These are phyloP conservation scores for Fusarium verticillioides DNA, from an alignment of 2,329 filamentous ascomycete genomes.

Conservation along the genomic window DNA sequence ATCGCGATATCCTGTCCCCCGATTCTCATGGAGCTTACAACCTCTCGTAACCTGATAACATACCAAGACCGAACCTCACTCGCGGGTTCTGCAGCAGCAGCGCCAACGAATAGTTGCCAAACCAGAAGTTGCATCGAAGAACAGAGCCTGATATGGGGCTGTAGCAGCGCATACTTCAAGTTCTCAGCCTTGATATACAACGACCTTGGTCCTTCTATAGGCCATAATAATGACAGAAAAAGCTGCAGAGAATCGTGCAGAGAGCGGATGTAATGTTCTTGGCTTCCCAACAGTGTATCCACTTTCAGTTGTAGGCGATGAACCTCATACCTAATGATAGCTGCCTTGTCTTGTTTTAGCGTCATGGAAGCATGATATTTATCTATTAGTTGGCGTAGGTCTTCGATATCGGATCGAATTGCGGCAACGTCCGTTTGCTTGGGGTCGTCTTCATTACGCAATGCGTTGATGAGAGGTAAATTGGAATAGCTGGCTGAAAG, in stretches of 20 bases:
- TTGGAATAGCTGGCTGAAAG: not conserved
- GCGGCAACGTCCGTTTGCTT: not conserved
- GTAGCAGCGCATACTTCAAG: not conserved
- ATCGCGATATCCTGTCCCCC: not conserved
- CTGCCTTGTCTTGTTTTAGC: not conserved
- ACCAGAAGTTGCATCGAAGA: conserved; percentile 28
- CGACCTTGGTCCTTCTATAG: not conserved
- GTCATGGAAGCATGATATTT: not conserved
- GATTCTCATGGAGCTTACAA: not conserved
- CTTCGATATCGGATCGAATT: not conserved
- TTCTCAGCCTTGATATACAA: not conserved
- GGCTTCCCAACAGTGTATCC: not conserved
- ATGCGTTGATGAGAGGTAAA: conserved; percentile 23
- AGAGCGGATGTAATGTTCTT: conserved; percentile 21
- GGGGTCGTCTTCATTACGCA: conserved; percentile 4
- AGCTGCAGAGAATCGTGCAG: conserved; percentile 2
- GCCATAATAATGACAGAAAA: conserved; percentile 30
- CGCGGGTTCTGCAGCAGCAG: not conserved
- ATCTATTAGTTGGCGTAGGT: not conserved
- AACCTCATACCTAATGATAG: conserved; percentile 7
- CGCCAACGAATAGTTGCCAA: conserved; percentile 40
- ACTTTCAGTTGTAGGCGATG: conserved; percentile 14
- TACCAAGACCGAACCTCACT: conserved; percentile 11
- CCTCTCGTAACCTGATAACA: not conserved
- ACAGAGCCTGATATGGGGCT: conserved; percentile 29